A percentile compares a stretch with the other conserved stretches of the same genome.
Evolutionary conservation across 192 early-diverging fungal species (phyloP).

Genomic region (Backusella sp.): DNA sequence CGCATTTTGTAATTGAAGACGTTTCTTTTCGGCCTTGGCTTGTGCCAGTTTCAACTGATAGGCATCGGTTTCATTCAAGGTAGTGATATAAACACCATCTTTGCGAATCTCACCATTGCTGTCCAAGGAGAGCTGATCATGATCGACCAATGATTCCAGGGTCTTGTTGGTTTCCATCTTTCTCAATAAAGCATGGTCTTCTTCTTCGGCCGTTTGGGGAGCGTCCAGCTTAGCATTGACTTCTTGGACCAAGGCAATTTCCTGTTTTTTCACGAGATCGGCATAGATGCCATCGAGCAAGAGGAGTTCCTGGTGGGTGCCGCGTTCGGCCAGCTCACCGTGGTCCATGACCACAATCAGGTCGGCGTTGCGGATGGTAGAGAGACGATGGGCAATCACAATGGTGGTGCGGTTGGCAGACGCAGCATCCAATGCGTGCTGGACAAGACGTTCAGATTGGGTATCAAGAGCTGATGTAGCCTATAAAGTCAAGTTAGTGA

Average conservation of each 20-base stretch:
- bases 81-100: background rate
- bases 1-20: slow-evolving; percentile 43
- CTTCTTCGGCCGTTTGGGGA: background rate
- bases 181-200: background rate
- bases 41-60: slow-evolving; percentile 30
- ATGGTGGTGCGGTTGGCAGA: slow-evolving; percentile 50
- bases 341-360: slow-evolving; percentile 77
- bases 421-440: slow-evolving; percentile 48
- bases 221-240: background rate
- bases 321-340: slow-evolving; percentile 67
- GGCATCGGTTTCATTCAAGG: slow-evolving; percentile 18
- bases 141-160: background rate
- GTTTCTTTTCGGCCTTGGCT: slow-evolving; percentile 36
- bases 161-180: background rate
- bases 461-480: background rate
- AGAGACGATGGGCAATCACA: slow-evolving; percentile 67
- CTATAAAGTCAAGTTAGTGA: background rate
- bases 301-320: slow-evolving; percentile 77
- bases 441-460: background rate
- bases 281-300: slow-evolving; percentile 56
- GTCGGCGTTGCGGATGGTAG: slow-evolving; percentile 72
- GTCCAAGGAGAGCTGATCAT: slow-evolving; percentile 39
- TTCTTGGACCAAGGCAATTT: background rate
- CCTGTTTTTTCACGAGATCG: slow-evolving; percentile 40
- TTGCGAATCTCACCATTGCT: background rate